Conservation (phyloP, 768 basidiomycete species). For the Suillus clintonianus region DNA sequence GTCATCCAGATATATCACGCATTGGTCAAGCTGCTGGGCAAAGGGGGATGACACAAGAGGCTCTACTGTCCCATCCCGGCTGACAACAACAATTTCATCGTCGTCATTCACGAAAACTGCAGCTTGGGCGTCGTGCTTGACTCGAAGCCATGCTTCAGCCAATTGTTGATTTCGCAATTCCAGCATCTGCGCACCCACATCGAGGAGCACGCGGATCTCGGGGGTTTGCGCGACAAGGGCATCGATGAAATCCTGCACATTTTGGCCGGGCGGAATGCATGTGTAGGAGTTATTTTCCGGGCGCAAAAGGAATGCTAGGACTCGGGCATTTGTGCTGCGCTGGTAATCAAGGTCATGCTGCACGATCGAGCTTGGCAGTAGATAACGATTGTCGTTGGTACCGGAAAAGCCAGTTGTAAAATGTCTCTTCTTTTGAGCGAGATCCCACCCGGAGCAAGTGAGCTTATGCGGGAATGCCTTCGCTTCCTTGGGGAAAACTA, state of each 20-base stretch:
- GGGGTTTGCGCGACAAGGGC: conserved; percentile 37
- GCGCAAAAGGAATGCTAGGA: conserved; percentile 31
- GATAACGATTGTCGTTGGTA: conserved; percentile 42
- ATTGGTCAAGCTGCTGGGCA: conserved; percentile 34
- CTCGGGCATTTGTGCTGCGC: conserved; percentile 47
- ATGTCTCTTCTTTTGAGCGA: conserved; percentile 27
- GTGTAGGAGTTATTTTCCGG: conserved; percentile 19
- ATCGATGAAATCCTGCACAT: conserved; percentile 21
- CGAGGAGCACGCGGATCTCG: conserved; percentile 48
- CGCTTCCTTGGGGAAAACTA: conserved; percentile 41
- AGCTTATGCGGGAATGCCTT: conserved; percentile 38
- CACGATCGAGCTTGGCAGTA: conserved; percentile 35
- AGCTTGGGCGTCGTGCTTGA: conserved; percentile 17
- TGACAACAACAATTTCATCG: conserved; percentile 36
- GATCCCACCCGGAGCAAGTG: conserved; percentile 38
- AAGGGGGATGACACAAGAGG: conserved; percentile 34
- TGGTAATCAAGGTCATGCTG: conserved; percentile 31
- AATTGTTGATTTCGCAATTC: conserved; percentile 48
- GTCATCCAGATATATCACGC: conserved; percentile 41
- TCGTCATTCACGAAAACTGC: conserved; percentile 35
- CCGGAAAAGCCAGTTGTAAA: conserved; percentile 37
- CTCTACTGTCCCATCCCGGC: conserved; percentile 29
- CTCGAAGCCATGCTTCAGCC: conserved; percentile 41
- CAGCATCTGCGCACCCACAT: conserved; percentile 60
- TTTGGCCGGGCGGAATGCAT: conserved; percentile 12